Percentiles rank a stretch among this genome's conserved stretches.
Evolutionary conservation across 495 filamentous ascomycete species (phyloP).

Genomic region (Chaetomium tenue): DNA sequence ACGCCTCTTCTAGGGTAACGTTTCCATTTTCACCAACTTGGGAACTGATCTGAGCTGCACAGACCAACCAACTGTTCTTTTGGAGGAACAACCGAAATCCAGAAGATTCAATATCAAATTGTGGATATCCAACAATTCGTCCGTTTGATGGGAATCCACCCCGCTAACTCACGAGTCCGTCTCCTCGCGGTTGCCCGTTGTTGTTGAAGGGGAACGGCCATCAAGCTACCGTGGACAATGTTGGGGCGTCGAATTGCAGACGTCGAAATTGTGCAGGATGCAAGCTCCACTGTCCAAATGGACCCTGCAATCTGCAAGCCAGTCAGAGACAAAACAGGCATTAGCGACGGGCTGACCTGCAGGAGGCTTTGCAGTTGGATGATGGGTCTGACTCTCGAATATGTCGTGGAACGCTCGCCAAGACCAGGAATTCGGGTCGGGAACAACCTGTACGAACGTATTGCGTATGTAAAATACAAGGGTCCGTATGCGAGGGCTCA

Average conservation of each 20-base stretch:
- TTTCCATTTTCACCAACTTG: conserved; percentile 6
- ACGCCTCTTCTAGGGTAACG: neutral
- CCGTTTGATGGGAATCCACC: neutral
- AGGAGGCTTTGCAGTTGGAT: conserved; percentile 24
- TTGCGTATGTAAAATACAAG: too few species aligned
- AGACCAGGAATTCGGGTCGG: neutral
- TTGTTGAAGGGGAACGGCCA: neutral
- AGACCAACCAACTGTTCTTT: neutral
- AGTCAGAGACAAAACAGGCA: neutral
- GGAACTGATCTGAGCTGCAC: neutral
- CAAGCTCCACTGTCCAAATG: neutral
- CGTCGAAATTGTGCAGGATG: neutral
- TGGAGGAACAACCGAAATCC: neutral
- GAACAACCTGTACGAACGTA: neutral
- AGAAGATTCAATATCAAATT: neutral
- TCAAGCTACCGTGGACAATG: neutral
- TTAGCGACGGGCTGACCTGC: conserved; percentile 11
- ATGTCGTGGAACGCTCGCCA: conserved; percentile 4
- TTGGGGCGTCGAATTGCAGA: neutral
- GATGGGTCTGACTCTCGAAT: conserved; percentile 1
- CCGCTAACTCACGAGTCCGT: neutral
- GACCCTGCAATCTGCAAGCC: conserved; percentile 1
- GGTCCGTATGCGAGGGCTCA: too few species aligned
- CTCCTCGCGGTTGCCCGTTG: neutral
- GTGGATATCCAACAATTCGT: neutral